phyloP scores from a whole-genome alignment of 2,329 filamentous ascomycete genomes.

The Alternaria viburni region DNA sequence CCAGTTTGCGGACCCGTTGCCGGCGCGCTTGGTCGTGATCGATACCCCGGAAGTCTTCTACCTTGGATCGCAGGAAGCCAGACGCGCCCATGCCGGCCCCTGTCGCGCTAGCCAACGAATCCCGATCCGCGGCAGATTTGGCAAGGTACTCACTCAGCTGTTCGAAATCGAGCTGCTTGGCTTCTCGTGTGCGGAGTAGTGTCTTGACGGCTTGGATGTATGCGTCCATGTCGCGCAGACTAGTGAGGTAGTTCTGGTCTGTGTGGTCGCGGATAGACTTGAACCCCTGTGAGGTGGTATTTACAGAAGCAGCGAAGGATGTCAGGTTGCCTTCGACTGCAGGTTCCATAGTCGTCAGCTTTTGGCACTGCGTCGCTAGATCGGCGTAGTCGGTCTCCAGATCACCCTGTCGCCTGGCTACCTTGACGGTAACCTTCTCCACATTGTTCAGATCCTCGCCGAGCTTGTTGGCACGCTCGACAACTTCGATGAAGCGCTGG shows the following conservation, averaged over 20 bases:
- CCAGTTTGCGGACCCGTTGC: conserved; percentile 86
- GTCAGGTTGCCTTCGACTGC: conserved; percentile 82
- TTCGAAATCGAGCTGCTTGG: conserved; percentile 98
- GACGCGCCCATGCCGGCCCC: conserved; percentile 73
- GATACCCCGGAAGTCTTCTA: conserved; percentile 95
- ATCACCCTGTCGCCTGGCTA: conserved; percentile 85
- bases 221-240: conserved; percentile 91
- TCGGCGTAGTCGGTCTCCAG: conserved; percentile 88
- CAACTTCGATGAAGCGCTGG: conserved; percentile 90
- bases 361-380: conserved; percentile 92
- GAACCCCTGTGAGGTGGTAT: conserved; percentile 80
- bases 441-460: conserved; percentile 89
- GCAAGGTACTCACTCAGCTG: conserved; percentile 94
- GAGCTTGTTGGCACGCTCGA: conserved; percentile 89
- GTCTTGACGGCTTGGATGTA: conserved; percentile 88
- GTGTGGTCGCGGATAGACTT: conserved; percentile 86
- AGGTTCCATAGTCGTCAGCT: conserved; percentile 86
- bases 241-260: conserved; percentile 93
- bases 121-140: conserved; percentile 86
- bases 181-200: conserved; percentile 90
- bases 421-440: conserved; percentile 92
- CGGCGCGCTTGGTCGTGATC: conserved; percentile 92
- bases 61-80: conserved; percentile 88
- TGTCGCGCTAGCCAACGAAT: conserved; percentile 73
- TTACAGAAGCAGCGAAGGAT: conserved; percentile 84